Evolutionary conservation across 495 filamentous ascomycete species (phyloP).

Genomic region (Podospora appendiculata): DNA sequence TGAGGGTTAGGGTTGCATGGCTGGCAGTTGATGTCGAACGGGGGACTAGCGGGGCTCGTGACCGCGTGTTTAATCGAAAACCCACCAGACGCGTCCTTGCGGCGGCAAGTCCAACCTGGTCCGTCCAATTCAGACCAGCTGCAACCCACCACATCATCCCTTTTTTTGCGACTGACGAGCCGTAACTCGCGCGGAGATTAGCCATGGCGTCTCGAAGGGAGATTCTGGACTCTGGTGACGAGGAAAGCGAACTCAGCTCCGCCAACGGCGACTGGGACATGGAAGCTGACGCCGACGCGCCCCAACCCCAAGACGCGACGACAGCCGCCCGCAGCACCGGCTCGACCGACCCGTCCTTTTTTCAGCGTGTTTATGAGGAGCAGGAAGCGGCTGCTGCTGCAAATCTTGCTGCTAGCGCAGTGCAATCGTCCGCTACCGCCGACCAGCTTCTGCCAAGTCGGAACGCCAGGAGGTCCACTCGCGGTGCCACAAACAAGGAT

Average conservation of each 20-base stretch:
- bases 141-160: no score
- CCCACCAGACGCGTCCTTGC: background rate
- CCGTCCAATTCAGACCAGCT: no score
- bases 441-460: constrained; percentile 8
- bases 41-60: background rate
- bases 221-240: constrained; percentile 26
- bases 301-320: background rate
- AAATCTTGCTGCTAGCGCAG: background rate
- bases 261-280: background rate
- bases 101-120: no score
- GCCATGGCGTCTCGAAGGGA: constrained; percentile 15
- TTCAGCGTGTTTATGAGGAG: constrained; percentile 19
- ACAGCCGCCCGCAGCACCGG: constrained; percentile 6
- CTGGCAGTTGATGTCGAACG: no score
- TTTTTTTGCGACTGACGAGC: no score
- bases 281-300: background rate
- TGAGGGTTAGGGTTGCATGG: no score
- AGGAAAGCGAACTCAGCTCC: constrained; percentile 15
- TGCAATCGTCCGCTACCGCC: constrained; percentile 2
- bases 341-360: constrained; percentile 22
- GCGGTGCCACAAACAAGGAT: constrained; percentile 1
- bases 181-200: no score
- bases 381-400: constrained; percentile 8
- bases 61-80: background rate
- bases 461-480: background rate